Base-by-base conservation (phyloP, 768 basidiomycete species). In the Tulasnella sp. region DNA sequence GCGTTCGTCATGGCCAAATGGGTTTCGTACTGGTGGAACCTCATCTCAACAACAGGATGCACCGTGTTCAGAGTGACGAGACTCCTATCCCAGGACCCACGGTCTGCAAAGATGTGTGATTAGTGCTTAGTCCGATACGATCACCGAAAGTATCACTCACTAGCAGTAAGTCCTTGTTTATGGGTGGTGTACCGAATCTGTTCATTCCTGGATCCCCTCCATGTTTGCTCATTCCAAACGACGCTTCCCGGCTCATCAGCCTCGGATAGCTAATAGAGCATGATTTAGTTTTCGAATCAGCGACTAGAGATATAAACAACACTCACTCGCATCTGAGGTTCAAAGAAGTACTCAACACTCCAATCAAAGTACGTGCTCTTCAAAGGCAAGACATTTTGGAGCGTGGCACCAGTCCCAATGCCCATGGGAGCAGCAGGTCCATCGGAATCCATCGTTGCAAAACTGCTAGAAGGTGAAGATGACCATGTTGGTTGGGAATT, bases 341-440 rank as follows among this genome's bases (percentile, higher is more conserved):
- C 94, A 63, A 87, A 92, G 75, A 97, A 99, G 70, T 98, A 98
- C 68, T 98, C 94, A 67, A 83, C 81, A 61, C 92, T 92, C 89
- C 92, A 97, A 68, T 97, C 95, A 68, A 86, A 99, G 73, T 89
- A 95, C 8, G 81, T 77, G 68, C 91, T 94, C 72, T 89, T 91
- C 67, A 99, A 71, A 0, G 96, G 96, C 63, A 98, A 70, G 2
- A 86, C 81, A 70, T 95, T 88, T 60, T 70, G 67, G 69, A 62
- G 47, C 26, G 44, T 49, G 9, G 80, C 75, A 23, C 88, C 87
- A 9, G 88, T 89, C 3, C 88, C 88, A 27, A 89, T 70, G 3
- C 88, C 88, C 23, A 88, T 75, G 17, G 85, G 83, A 21, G 88
- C 80, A 9, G 58, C 53, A 47, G 55, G 41, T 34, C 45, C 55